phyloP scores from a whole-genome alignment of 306 rosid species.

The Abrus precatorius region DNA sequence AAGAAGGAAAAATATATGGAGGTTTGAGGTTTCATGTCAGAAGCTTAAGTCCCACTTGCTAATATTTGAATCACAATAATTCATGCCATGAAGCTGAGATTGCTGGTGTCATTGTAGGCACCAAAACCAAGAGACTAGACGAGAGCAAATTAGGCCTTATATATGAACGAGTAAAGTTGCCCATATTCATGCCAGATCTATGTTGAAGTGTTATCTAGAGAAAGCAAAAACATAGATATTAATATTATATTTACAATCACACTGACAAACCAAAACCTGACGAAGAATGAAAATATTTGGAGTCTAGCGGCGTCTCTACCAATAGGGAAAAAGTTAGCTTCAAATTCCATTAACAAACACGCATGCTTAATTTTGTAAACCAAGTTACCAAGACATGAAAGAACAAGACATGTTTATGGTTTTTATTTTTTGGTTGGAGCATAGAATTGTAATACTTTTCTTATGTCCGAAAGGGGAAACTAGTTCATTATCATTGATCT shows the following conservation, averaged over 20 bases:
- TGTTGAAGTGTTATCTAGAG: neutral
- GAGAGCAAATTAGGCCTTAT: neutral
- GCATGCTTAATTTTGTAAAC: neutral
- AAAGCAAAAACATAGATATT: neutral
- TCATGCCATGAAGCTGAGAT: neutral
- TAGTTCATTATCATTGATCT: neutral
- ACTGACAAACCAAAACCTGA: conserved; percentile 12
- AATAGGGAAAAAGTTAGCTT: neutral
- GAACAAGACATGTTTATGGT: neutral
- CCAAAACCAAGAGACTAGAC: neutral
- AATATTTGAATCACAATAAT: conserved; percentile 2
- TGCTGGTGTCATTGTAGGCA: conserved; percentile 7
- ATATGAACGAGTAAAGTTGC: neutral
- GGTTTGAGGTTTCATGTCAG: conserved; percentile 23
- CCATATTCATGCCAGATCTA: neutral
- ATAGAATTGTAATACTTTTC: too few relatives aligned
- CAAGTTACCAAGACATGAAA: neutral
- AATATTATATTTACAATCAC: neutral
- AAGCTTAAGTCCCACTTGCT: neutral
- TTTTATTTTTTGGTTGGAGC: neutral
- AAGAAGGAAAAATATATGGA: neutral
- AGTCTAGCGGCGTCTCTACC: neutral
- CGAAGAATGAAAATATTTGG: neutral
- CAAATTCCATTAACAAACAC: conserved; percentile 24
- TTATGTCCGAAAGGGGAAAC: too few relatives aligned